Base-by-base conservation (phyloP, 225 moss, liverwort and hornwort genomes). In the Sphagnum tenellum region DNA sequence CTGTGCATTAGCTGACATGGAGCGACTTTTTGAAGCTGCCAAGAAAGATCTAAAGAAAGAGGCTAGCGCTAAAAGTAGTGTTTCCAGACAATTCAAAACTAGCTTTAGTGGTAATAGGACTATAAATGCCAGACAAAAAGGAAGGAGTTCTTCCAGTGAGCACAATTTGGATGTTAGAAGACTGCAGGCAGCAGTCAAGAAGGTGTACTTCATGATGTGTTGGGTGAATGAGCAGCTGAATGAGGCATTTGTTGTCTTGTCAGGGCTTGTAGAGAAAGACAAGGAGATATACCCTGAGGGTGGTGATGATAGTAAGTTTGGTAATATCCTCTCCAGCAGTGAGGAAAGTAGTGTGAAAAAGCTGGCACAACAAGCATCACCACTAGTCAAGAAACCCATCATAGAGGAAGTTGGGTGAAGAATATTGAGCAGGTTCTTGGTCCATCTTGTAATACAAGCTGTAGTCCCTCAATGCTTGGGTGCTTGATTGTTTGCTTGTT, bases 131-230 rank as follows among this genome's bases (percentile, higher is more conserved):
- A 67, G 3, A 48, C 47, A 64, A 9, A 50, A 50, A 59, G 49
- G 55, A 53, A 74, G 52, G 53, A 61, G 69, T 44, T 54, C 13
- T 59, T 67, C 60, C 44, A 69, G 72, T 13, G 63, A 59, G 58
- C 67, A 53, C 3, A 76, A 14, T 63, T 76, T 70, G 50, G 85
- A 87, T 62, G 69, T 78, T 56, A 89, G 71, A 63, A 84, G 74
- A 65, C 61, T 93, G 57, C 82, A 74, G 70, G 71, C 81, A 44
- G 89, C 89, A 11, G 71, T 80, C 62, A 90, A 81, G 64, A 98
- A 98, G 77, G 65, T 86, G 1, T 90, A 85, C 70, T 98, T 98
- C 44, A 67, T 88, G 63, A 83, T 86, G 82, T 92, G 82, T 63
- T 92, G 95, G 95, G 69, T 82, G 8, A 89, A 89, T 76, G 86